A percentile compares a stretch with the other conserved stretches of the same genome.
phyloP scores from a whole-genome alignment of 108 stramenopile species.

The Cyclostephanos tholiformis region DNA sequence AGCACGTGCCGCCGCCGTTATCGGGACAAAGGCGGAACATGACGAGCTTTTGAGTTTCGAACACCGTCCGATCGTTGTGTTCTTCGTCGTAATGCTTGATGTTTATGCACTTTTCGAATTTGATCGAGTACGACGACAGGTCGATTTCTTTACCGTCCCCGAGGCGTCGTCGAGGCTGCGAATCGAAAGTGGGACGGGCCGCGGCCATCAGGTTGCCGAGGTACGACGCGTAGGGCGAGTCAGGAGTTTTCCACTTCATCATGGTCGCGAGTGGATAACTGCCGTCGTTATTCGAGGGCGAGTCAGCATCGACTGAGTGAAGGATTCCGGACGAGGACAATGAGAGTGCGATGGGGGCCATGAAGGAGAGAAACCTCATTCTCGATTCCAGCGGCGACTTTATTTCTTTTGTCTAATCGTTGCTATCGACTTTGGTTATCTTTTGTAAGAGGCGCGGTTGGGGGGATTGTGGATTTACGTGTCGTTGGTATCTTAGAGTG shows the following conservation, averaged over 20 bases:
- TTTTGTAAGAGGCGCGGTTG: too few relatives aligned
- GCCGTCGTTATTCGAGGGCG: background rate
- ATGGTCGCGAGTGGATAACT: slow-evolving; percentile 43
- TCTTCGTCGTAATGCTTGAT: slow-evolving; percentile 71
- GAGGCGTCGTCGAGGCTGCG: slow-evolving; percentile 44
- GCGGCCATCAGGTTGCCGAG: slow-evolving; percentile 50
- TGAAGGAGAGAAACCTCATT: background rate
- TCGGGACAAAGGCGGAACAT: slow-evolving; percentile 86
- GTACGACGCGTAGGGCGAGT: slow-evolving; percentile 41
- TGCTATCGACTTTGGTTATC: background rate
- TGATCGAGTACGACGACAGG: slow-evolving; percentile 73
- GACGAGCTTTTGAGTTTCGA: slow-evolving; percentile 75
- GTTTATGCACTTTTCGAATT: slow-evolving; percentile 81
- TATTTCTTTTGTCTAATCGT: background rate
- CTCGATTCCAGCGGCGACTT: too few relatives aligned
- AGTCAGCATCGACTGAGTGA: background rate
- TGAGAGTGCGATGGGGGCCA: background rate
- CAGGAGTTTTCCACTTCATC: slow-evolving; percentile 44
- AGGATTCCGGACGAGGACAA: background rate
- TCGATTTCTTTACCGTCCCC: slow-evolving; percentile 58
- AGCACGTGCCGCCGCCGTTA: slow-evolving; percentile 17
- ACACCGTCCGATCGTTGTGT: slow-evolving; percentile 60
- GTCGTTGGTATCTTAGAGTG: too few relatives aligned
- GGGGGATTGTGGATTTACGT: too few relatives aligned
- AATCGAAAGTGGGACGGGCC: slow-evolving; percentile 41